A percentile compares a stretch with the other conserved stretches of the same genome.
Conservation (phyloP, 805 yeast genomes). For the Danielia reshetovae region DNA sequence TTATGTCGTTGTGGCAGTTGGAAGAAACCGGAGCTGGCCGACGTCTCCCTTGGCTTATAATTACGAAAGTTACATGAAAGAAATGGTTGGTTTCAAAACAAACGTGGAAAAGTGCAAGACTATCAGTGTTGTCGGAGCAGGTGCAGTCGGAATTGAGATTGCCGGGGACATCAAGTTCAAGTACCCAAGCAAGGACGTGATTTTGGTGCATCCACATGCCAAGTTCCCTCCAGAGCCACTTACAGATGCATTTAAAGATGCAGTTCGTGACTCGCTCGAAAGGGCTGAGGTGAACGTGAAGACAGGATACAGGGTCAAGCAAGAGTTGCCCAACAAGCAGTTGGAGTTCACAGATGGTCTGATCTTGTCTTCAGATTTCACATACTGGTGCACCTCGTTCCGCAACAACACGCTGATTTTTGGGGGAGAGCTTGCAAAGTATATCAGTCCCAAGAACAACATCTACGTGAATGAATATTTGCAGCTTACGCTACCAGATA, state of each 20-base stretch:
- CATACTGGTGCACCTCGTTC: slow-evolving; percentile 35
- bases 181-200: slow-evolving; percentile 35
- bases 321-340: slow-evolving; percentile 18
- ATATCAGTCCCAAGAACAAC: slow-evolving; percentile 25
- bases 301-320: slow-evolving; percentile 27
- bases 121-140: slow-evolving; percentile 47
- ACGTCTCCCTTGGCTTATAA: slow-evolving; percentile 46
- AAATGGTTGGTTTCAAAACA: slow-evolving; percentile 35
- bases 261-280: slow-evolving; percentile 23
- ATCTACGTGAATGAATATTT: slow-evolving; percentile 34
- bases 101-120: slow-evolving; percentile 31
- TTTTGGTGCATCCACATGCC: slow-evolving; percentile 35
- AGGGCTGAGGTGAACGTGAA: slow-evolving; percentile 26
- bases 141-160: slow-evolving; percentile 50
- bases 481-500: slow-evolving; percentile 24
- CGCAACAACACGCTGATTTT: slow-evolving; percentile 30
- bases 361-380: slow-evolving; percentile 25
- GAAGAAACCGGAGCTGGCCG: slow-evolving; percentile 52
- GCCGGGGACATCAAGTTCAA: slow-evolving; percentile 44
- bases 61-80: slow-evolving; percentile 32
- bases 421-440: slow-evolving; percentile 17
- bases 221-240: slow-evolving; percentile 37
- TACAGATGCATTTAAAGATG: slow-evolving; percentile 25
- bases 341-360: slow-evolving; percentile 26
- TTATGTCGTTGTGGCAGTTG: slow-evolving; percentile 45